These are phyloP conservation scores for Suillus alpinus DNA, from an alignment of 768 basidiomycete genomes.

Conservation along the genomic window DNA sequence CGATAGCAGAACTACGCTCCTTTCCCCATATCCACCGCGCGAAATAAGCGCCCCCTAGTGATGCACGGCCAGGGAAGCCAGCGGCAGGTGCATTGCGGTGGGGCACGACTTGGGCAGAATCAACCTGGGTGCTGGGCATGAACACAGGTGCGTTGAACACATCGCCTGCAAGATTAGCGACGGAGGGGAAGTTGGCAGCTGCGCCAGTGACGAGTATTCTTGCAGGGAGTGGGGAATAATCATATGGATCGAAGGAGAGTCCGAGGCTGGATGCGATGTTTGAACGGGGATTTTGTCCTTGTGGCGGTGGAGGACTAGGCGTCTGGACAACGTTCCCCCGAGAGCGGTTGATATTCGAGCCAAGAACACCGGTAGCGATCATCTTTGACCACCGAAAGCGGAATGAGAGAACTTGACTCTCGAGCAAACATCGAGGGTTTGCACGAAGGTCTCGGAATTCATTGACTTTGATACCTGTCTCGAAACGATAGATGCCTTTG, in stretches of 20 bases:
- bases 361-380: conserved; percentile 65
- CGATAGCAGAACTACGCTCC: conserved; percentile 38
- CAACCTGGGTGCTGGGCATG: conserved; percentile 71
- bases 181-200: conserved; percentile 80
- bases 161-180: conserved; percentile 77
- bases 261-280: conserved; percentile 46
- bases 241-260: conserved; percentile 78
- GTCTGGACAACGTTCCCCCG: conserved; percentile 30
- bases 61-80: conserved; percentile 67
- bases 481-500: conserved; percentile 85
- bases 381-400: conserved; percentile 80
- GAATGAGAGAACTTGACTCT: conserved; percentile 78
- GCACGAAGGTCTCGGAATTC: conserved; percentile 88
- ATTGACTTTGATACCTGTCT: conserved; percentile 83
- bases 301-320: conserved; percentile 22
- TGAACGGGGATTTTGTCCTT: conserved; percentile 11
- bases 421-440: conserved; percentile 82
- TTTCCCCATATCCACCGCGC: conserved; percentile 87
- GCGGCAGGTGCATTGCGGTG: conserved; percentile 72
- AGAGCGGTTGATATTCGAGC: conserved; percentile 32
- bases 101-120: conserved; percentile 65
- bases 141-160: conserved; percentile 81
- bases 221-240: conserved; percentile 59
- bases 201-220: conserved; percentile 74
- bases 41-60: conserved; percentile 73